Conservation (phyloP, 1,284 basidiomycete genomes). For the Papiliotrema nemorosa region DNA sequence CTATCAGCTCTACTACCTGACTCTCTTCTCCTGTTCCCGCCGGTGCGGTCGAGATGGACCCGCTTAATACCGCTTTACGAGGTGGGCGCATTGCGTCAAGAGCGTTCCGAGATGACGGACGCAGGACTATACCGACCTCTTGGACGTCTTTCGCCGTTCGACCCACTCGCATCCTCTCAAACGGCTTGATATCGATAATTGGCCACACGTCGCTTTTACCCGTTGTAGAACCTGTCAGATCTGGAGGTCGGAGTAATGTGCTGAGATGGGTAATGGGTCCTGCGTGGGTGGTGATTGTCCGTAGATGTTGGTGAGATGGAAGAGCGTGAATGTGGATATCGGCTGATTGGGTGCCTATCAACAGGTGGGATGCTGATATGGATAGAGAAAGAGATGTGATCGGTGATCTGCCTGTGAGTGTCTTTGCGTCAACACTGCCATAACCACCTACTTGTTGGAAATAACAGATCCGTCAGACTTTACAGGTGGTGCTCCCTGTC, state of each 20-base stretch:
- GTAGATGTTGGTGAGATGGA: slow-evolving; percentile 81
- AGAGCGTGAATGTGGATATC: slow-evolving; percentile 81
- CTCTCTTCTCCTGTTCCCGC: slow-evolving; percentile 5
- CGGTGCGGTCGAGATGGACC: not conserved
- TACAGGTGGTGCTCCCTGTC: slow-evolving; percentile 61
- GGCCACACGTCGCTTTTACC: slow-evolving; percentile 32
- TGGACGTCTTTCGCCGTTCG: slow-evolving; percentile 32
- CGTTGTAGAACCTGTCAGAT: slow-evolving; percentile 56
- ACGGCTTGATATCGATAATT: slow-evolving; percentile 42
- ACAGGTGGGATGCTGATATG: slow-evolving; percentile 64
- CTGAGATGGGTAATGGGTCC: slow-evolving; percentile 70
- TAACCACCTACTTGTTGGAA: slow-evolving; percentile 23
- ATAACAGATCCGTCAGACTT: slow-evolving; percentile 54
- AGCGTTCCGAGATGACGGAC: slow-evolving; percentile 4
- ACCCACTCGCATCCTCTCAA: slow-evolving; percentile 45
- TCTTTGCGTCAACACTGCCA: too few species aligned
- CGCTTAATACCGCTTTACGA: not conserved
- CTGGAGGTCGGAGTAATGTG: slow-evolving; percentile 75
- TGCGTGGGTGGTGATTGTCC: slow-evolving; percentile 66
- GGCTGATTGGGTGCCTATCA: slow-evolving; percentile 70
- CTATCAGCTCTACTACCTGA: slow-evolving; percentile 62
- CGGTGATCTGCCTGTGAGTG: slow-evolving; percentile 46
- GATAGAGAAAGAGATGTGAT: slow-evolving; percentile 74
- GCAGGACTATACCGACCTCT: slow-evolving; percentile 29
- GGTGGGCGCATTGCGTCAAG: slow-evolving; percentile 16